Conservation (phyloP, 805 yeast genomes). For the Candida golubevii region DNA sequence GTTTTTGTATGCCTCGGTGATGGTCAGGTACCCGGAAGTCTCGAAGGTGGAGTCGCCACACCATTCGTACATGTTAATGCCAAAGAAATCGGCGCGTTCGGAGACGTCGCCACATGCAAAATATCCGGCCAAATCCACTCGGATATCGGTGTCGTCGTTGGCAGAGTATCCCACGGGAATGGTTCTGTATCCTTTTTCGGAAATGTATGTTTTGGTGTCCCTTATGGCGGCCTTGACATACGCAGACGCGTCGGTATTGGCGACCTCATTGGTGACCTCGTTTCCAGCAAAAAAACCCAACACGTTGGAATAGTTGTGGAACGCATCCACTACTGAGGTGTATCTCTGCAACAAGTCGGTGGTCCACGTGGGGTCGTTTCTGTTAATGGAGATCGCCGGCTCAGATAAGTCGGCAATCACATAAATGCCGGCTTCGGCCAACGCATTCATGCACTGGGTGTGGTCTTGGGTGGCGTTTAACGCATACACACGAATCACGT, state of each 20-base stretch:
- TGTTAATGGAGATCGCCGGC: constrained; percentile 60
- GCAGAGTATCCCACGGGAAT: constrained; percentile 84
- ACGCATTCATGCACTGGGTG: constrained; percentile 59
- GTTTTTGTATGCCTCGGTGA: constrained; percentile 62
- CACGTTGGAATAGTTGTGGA: constrained; percentile 66
- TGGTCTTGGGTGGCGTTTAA: constrained; percentile 62
- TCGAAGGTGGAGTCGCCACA: constrained; percentile 62
- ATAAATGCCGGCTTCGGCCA: constrained; percentile 83
- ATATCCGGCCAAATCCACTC: constrained; percentile 67
- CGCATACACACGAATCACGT: constrained; percentile 74
- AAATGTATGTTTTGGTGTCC: constrained; percentile 68
- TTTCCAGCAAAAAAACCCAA: constrained; percentile 86
- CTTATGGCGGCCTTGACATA: constrained; percentile 81
- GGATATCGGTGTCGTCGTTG: constrained; percentile 65
- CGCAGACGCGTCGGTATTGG: constrained; percentile 72
- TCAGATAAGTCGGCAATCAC: constrained; percentile 84
- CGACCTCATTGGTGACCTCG: constrained; percentile 66
- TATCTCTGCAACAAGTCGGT: constrained; percentile 61
- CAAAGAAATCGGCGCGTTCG: constrained; percentile 73
- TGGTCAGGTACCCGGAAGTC: constrained; percentile 59
- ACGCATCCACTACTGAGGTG: constrained; percentile 62
- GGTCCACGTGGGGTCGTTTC: constrained; percentile 61
- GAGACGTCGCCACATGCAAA: constrained; percentile 69
- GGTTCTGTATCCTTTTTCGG: constrained; percentile 52
- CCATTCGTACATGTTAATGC: constrained; percentile 90